Conservation (phyloP, 2,329 filamentous ascomycete genomes). For the Fusarium sororula region DNA sequence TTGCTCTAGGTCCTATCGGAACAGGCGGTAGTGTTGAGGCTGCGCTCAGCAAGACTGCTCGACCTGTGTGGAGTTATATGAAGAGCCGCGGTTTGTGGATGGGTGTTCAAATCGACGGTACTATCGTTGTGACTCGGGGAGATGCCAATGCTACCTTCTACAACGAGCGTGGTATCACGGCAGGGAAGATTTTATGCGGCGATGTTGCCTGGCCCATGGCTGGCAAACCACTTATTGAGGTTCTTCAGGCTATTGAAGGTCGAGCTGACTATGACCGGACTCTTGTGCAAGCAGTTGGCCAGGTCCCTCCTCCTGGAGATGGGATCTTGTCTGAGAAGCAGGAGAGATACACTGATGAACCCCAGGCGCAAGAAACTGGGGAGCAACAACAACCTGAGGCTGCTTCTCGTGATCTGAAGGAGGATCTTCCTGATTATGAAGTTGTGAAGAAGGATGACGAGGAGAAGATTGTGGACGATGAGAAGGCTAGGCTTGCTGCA, state of each 20-base stretch:
- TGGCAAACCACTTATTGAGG: conserved; percentile 51
- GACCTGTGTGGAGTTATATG: conserved; percentile 82
- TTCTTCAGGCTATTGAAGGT: conserved; percentile 52
- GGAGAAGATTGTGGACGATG: conserved; percentile 32
- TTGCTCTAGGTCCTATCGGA: conserved; percentile 67
- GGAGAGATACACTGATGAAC: conserved; percentile 27
- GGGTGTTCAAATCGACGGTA: conserved; percentile 82
- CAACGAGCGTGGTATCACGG: conserved; percentile 59
- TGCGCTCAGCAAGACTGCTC: conserved; percentile 46
- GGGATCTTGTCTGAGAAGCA: conserved; percentile 45
- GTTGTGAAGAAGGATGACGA: conserved; percentile 7
- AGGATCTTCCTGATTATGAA: conserved; percentile 37
- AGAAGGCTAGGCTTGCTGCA: conserved; percentile 43
- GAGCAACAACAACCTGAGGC: background rate
- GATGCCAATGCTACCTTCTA: conserved; percentile 86
- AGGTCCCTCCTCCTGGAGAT: conserved; percentile 32
- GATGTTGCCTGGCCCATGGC: conserved; percentile 53
- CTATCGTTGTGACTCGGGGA: conserved; percentile 76
- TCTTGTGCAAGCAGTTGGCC: conserved; percentile 42
- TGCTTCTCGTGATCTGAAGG: background rate
- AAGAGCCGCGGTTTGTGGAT: conserved; percentile 84
- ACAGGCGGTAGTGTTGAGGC: conserved; percentile 67
- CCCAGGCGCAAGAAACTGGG: background rate
- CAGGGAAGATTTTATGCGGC: conserved; percentile 48
- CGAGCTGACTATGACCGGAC: conserved; percentile 37